Evolutionary conservation across 139 green algal species (phyloP).

Genomic region (Auxenochlorella pyrenoidosa): DNA sequence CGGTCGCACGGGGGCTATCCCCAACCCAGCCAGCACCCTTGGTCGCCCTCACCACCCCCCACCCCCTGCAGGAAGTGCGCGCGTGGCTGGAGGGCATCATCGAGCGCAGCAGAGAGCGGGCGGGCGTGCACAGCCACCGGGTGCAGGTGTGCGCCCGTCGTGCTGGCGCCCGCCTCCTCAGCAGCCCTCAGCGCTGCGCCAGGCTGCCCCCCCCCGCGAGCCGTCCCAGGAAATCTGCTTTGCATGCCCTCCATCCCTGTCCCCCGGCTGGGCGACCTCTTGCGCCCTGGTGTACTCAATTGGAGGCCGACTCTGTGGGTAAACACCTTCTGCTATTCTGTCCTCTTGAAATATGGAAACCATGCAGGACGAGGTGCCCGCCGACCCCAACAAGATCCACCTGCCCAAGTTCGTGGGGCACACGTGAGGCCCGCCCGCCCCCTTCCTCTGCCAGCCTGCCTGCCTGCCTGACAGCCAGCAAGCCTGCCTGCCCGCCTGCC

Average conservation of each 20-base stretch:
- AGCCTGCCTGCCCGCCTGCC: no score
- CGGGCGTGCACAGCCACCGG: constrained; percentile 42
- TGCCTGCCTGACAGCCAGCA: not conserved
- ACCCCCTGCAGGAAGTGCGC: constrained; percentile 37
- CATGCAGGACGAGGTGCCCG: constrained; percentile 37
- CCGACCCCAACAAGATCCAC: constrained; percentile 1
- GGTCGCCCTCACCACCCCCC: no score
- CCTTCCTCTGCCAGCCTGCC: not conserved
- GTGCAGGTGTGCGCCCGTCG: constrained; percentile 21
- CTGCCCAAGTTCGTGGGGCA: constrained; percentile 55
- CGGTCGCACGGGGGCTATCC: no score
- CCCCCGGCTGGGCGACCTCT: not conserved
- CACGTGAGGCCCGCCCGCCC: not conserved
- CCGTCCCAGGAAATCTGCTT: no score
- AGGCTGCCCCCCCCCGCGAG: no score
- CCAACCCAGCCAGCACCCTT: no score
- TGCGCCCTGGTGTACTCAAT: no score
- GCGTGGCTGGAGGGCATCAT: constrained; percentile 51
- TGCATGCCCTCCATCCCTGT: not conserved
- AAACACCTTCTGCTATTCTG: no score
- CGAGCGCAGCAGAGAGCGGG: constrained; percentile 27
- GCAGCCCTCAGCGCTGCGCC: no score
- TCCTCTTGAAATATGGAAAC: no score
- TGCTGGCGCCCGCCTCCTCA: no score
- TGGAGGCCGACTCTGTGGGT: no score